Evolutionary conservation across 805 yeast genomes (phyloP), one percentile per base, ranked within the genome.

Genomic region (Candida nemodendra): DNA sequence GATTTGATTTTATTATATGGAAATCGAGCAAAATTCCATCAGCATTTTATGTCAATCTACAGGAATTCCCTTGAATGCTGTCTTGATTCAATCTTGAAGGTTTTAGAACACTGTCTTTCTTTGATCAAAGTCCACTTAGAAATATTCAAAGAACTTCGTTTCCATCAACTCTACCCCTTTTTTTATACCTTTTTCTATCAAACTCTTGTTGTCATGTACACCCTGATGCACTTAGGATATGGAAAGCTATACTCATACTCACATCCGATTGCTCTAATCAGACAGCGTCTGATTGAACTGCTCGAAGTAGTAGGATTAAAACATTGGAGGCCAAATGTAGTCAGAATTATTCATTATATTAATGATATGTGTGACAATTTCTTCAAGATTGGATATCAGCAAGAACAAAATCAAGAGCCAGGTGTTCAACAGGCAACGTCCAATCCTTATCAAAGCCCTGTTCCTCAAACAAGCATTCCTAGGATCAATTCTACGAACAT

Each of bases 21-120:
- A 34, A 74, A 74, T 43, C 56, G 74, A 37, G 75, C 78, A 18
- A 74, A 74, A 39, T 61, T 74, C 34, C 69, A 72, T 42, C 78
- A 74, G 45, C 78, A 76, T 19, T 74, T 74, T 46, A 61, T 74
- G 57, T 59, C 64, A 3, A 62, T 61, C 16, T 54, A 60, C 35
- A 53, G 51, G 11, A 48, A 53, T 14, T 64, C 73, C 5, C 50
- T 66, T n/a, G 62, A 65, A 41, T 59, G 61, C 19, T 59, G 70
- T 38, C 45, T 68, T 2, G 60, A 54, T 45, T 70, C 74, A 3
- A 59, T 66, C 3, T 29, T 61, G 13, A 62, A 64, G 34, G 72
- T 65, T 18, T 54, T 68, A 33, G 66, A 64, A 15, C 63, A 62
- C 32, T 52, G 66, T 9, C 51, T 58, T 32, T 54, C 55, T 18